Conservation (phyloP, 495 filamentous ascomycete genomes). For the Daldinia bambusicola region DNA sequence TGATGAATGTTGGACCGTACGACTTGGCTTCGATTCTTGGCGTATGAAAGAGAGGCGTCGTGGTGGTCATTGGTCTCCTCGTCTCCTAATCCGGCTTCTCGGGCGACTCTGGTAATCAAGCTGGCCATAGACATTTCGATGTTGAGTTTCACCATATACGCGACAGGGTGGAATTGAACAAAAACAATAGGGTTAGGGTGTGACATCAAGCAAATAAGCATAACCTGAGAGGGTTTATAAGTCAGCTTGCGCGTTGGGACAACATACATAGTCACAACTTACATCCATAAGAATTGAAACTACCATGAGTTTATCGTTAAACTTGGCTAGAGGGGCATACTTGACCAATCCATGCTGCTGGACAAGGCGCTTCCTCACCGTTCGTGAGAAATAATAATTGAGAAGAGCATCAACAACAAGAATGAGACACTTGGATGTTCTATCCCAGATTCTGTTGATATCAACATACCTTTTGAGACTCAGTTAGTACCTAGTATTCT, state of each 20-base stretch:
- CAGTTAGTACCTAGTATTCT: neutral
- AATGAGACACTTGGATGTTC: slow-evolving; percentile 56
- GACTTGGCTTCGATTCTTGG: slow-evolving; percentile 14
- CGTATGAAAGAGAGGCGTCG: slow-evolving; percentile 13
- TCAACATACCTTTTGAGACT: slow-evolving; percentile 46
- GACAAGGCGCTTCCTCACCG: slow-evolving; percentile 55
- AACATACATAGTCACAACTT: slow-evolving; percentile 18
- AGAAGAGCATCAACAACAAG: slow-evolving; percentile 56
- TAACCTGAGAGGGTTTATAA: slow-evolving; percentile 25
- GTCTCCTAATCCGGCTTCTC: slow-evolving; percentile 6
- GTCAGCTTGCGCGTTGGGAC: neutral
- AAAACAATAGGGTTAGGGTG: slow-evolving; percentile 42
- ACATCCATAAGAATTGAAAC: slow-evolving; percentile 61
- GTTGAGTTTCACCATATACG: slow-evolving; percentile 65
- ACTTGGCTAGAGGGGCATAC: slow-evolving; percentile 56
- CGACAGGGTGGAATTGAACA: slow-evolving; percentile 59
- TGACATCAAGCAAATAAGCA: slow-evolving; percentile 51
- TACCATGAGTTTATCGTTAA: slow-evolving; percentile 58
- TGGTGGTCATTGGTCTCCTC: neutral
- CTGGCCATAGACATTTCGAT: slow-evolving; percentile 64
- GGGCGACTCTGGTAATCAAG: slow-evolving; percentile 52
- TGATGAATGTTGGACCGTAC: slow-evolving; percentile 4
- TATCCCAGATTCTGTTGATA: slow-evolving; percentile 60
- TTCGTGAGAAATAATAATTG: slow-evolving; percentile 58
- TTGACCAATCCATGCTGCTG: slow-evolving; percentile 56